Conservation (phyloP, 495 filamentous ascomycete species). For the Entonaema liquescens region DNA sequence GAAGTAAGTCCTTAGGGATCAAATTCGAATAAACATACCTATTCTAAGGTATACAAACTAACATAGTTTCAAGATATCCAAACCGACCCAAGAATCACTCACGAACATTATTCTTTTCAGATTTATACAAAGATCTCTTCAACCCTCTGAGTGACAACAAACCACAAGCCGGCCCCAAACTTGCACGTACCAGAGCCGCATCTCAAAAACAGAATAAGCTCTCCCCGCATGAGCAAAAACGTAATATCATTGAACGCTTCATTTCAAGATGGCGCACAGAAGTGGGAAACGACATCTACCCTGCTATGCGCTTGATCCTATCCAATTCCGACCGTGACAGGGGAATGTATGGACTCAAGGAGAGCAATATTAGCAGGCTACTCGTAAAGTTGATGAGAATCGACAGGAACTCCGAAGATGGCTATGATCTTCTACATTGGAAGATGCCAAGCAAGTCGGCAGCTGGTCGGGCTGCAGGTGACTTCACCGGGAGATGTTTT, state of each 20-base stretch:
- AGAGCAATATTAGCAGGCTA: conserved; percentile 87
- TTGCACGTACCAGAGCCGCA: conserved; percentile 62
- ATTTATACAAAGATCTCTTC: conserved; percentile 80
- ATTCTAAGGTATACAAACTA: conserved; percentile 29
- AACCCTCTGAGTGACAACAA: conserved; percentile 86
- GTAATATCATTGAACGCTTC: conserved; percentile 88
- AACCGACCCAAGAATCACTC: conserved; percentile 83
- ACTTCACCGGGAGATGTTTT: conserved; percentile 88
- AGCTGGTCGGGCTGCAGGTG: conserved; percentile 75
- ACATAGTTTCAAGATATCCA: conserved; percentile 69
- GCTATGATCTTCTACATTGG: conserved; percentile 87
- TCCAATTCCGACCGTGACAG: conserved; percentile 93
- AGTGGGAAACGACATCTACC: conserved; percentile 92
- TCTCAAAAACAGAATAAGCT: conserved; percentile 65
- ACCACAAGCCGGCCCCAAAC: conserved; percentile 69
- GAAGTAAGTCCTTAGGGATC: conserved; percentile 60
- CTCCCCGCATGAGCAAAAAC: conserved; percentile 82
- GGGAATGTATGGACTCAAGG: conserved; percentile 94
- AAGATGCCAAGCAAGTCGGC: conserved; percentile 79
- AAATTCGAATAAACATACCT: background rate
- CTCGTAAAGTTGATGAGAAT: conserved; percentile 93
- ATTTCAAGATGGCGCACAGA: conserved; percentile 88
- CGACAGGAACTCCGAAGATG: conserved; percentile 89
- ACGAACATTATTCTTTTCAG: conserved; percentile 82
- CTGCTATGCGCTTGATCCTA: conserved; percentile 90